Evolutionary conservation across 352 stramenopile genomes (phyloP), one percentile per base, ranked within the genome.

Genomic region (Phytophthora nicotianae): DNA sequence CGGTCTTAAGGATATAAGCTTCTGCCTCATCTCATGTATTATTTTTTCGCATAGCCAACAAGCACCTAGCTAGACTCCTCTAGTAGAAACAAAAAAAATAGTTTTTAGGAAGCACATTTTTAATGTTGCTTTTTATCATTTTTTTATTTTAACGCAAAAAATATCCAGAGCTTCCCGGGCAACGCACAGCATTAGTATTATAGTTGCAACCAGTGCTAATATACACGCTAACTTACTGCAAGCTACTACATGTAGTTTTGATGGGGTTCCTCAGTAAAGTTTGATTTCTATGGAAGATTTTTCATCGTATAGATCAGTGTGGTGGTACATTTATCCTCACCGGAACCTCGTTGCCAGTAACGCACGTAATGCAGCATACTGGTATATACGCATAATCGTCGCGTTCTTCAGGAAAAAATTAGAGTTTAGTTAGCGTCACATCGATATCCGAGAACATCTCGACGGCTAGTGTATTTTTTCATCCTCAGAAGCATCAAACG

Each of bases 401-500:
- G 62, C 29, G 53, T 79, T 88, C 81, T 81, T 90, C 81, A 88
- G 81, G 79, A 90, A 90, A 90, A 90, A 90, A 90, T 90, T 90
- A 90, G 81, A 90, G 81, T 89, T 75, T 64, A 74, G 61, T 78
- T 84, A 77, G 70, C 71, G 74, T 65, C 66, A 77, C 79, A 81
- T 62, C 53, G 53, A 76, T 54, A 50, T 62, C 65, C 50, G 47
- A 70, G 11, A 50, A 62, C 37, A 21, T 67, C 69, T 83, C 60
- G 50, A 72, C 75, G 19, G 54, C 72, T 82, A 77, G 65, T 81
- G 76, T 81, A 75, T 77, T 86, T 90, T 85, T 73, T 90, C 81
- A 85, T 90, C 81, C 75, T 83, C 59, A 85, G 81, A 88, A 72
- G 59, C 72, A 45, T 17, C 21, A 21, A 32, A 33, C 35, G 20